These are phyloP conservation scores for Sisymbrium irio DNA, from an alignment of 345 rosid genomes.

Conservation along the genomic window DNA sequence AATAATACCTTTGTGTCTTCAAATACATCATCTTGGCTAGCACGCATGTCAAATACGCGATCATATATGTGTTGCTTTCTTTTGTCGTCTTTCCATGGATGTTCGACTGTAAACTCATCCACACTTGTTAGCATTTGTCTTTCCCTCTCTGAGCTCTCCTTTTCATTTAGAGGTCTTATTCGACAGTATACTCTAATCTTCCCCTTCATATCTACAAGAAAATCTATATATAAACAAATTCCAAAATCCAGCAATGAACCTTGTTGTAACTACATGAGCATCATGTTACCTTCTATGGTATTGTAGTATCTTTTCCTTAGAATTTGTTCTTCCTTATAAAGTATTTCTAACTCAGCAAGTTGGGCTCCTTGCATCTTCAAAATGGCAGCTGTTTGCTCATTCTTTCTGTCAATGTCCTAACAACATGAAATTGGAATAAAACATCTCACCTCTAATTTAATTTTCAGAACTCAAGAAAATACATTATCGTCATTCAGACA, in stretches of 20 bases:
- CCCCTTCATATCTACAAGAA: constrained; percentile 88
- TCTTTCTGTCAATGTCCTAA: constrained; percentile 95
- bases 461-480: neutral
- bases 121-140: constrained; percentile 41
- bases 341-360: constrained; percentile 81
- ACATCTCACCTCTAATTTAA: neutral
- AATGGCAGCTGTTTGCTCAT: constrained; percentile 95
- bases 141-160: constrained; percentile 63
- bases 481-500: neutral
- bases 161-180: constrained; percentile 74
- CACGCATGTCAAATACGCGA: constrained; percentile 77
- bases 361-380: constrained; percentile 93
- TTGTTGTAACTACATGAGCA: neutral
- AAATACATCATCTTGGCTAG: constrained; percentile 79
- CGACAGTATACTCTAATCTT: constrained; percentile 94
- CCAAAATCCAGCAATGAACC: neutral
- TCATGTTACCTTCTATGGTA: constrained; percentile 76
- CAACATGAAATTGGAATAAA: constrained; percentile 11
- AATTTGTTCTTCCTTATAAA: constrained; percentile 90
- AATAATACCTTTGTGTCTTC: constrained; percentile 80
- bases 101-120: constrained; percentile 93
- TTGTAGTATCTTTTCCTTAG: constrained; percentile 84
- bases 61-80: constrained; percentile 87
- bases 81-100: constrained; percentile 93
- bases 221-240: neutral